Conservation (phyloP, 148 eudicot genomes). For the Amaranthus cruentus region DNA sequence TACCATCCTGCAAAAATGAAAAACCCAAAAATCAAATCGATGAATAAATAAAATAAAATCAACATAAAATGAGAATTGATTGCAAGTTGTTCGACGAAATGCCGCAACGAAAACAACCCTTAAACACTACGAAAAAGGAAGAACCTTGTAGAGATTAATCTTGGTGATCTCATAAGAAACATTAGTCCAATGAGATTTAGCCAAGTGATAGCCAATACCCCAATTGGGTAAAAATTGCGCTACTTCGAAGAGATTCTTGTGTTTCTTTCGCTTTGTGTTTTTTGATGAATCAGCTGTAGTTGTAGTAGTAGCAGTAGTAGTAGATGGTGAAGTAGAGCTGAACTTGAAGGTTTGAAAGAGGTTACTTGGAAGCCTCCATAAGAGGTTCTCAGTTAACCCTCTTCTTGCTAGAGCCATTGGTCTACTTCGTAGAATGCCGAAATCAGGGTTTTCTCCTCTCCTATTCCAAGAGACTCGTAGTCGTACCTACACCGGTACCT, state of each 20-base stretch:
- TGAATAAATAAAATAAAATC: background rate
- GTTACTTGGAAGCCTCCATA: slow-evolving; percentile 31
- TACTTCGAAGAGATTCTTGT: slow-evolving; percentile 87
- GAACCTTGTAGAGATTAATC: slow-evolving; percentile 86
- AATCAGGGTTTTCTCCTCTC: no score
- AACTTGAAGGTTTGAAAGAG: slow-evolving; percentile 37
- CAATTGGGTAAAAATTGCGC: slow-evolving; percentile 83
- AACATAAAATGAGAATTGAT: background rate
- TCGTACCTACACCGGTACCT: no score
- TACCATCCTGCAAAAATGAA: slow-evolving; percentile 69
- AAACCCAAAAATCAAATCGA: slow-evolving; percentile 14
- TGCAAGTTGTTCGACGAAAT: slow-evolving; percentile 27
- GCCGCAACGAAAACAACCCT: slow-evolving; percentile 12
- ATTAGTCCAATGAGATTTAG: slow-evolving; percentile 71
- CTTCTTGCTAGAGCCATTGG: slow-evolving; percentile 50
- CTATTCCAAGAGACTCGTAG: no score
- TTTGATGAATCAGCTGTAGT: slow-evolving; percentile 26
- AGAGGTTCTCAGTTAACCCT: slow-evolving; percentile 26
- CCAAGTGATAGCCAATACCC: slow-evolving; percentile 92
- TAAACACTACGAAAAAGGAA: background rate
- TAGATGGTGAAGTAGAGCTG: slow-evolving; percentile 15
- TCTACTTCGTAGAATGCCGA: no score
- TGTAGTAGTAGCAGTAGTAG: slow-evolving; percentile 12
- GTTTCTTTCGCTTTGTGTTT: slow-evolving; percentile 43
- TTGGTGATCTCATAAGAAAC: slow-evolving; percentile 85